phyloP scores from a whole-genome alignment of 78 protist genomes.

The Dictyostelium firmibasis region DNA sequence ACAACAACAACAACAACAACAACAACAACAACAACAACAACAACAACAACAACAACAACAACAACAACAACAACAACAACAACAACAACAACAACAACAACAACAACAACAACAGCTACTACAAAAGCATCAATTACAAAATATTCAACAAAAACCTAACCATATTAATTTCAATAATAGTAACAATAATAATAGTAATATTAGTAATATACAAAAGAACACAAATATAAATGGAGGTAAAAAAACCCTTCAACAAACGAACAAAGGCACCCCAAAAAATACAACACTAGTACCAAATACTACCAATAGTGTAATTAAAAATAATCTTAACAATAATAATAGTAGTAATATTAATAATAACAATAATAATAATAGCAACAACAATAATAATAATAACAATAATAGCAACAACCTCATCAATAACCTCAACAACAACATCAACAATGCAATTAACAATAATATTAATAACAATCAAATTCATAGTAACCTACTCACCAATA shows the following conservation, averaged over 20 bases:
- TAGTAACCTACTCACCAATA: not conserved
- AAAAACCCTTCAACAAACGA: not conserved
- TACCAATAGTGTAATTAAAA: not conserved
- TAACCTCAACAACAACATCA: not conserved
- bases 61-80: not conserved
- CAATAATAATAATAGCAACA: too few species aligned
- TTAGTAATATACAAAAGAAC: not conserved
- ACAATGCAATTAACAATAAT: not conserved
- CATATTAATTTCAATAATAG: not conserved
- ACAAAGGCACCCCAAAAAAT: not conserved
- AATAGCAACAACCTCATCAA: not conserved
- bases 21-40: not conserved
- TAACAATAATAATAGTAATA: too few species aligned
- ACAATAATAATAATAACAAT: not conserved
- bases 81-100: not conserved
- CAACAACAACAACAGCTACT: not conserved
- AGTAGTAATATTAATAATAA: too few species aligned
- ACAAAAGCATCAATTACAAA: not conserved
- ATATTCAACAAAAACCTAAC: not conserved
- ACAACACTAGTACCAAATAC: not conserved
- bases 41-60: not conserved
- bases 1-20: slow-evolving; percentile 5
- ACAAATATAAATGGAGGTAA: not conserved
- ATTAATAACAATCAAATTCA: not conserved
- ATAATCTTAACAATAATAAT: not conserved